Base-by-base conservation (phyloP, 441 rosid genomes). In the Geranium incanum region DNA sequence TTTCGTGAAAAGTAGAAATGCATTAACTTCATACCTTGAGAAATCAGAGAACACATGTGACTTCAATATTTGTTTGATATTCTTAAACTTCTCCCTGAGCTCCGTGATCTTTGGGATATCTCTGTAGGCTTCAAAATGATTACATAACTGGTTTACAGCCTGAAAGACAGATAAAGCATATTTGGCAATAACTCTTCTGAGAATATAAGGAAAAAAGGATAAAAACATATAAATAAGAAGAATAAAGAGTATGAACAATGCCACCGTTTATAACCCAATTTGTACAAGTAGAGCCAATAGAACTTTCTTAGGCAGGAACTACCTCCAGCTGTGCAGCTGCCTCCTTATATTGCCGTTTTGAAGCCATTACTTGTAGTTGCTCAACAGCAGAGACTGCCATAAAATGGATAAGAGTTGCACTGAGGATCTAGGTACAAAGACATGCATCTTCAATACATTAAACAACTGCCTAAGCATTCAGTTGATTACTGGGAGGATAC, bases 271-370 rank as follows among this genome's bases (percentile, higher is more conserved):
- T 6, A 62, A 8, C 36, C 37, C 36, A 62, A 62, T 7, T 62
- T 21, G 66, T 8, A 3, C 66, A 62, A 9, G 64, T 59, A 59
- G 62, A 55, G 18, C 57, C 57, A 59, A 18, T 59, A 59, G 57
- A 48, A 62, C 36, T 21, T 23, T 62, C 37, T 9, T 62, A 23
- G 66, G 66, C n/a, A 62, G 36, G 16, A 16, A 55, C 50, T 85
- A 95, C 99, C 99, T 95, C 99, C 69, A 95, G 82, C 84, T 95
- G 99, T 71, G 94, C 99, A 85, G 98, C 97, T 74, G 97, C 97
- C 84, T 95, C 99, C 77, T 88, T 95, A 80, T 95, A 93, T 71
- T 93, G 97, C 57, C 98, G 84, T 85, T 95, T 95, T 64, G 99
- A 95, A 50, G 99, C 94, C 99, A 95, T 93, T 74, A 89, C 87